Evolutionary conservation across 768 basidiomycete genomes (phyloP).

Genomic region (Xerocomellus chrysenteron): DNA sequence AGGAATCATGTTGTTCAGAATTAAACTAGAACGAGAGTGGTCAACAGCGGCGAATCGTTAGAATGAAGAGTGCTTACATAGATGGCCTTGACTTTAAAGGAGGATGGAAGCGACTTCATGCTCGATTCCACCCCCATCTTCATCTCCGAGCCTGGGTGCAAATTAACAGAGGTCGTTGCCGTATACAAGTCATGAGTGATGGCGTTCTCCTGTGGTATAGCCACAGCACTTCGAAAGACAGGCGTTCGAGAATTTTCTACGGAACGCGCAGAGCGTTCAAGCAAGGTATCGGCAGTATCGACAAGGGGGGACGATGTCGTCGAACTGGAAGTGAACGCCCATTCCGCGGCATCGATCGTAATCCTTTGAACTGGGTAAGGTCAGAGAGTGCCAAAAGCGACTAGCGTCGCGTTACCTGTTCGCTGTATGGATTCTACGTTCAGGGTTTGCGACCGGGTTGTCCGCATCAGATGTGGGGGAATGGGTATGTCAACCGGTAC

Average conservation of each 20-base stretch:
- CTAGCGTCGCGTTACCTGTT: background rate
- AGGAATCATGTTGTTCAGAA: too few species aligned
- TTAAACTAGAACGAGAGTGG: background rate
- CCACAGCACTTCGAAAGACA: background rate
- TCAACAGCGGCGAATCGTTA: background rate
- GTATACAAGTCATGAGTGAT: conserved; percentile 15
- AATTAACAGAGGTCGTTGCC: conserved; percentile 1
- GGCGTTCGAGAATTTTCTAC: background rate
- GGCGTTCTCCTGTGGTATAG: background rate
- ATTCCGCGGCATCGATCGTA: background rate
- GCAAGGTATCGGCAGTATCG: background rate
- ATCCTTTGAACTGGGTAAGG: conserved; percentile 4
- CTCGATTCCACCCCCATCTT: conserved; percentile 3
- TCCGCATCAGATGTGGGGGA: too few species aligned
- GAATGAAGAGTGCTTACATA: background rate
- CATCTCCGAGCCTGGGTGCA: conserved; percentile 2
- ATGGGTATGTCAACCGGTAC: too few species aligned
- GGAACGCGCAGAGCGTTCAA: background rate
- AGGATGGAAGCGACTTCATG: conserved; percentile 7
- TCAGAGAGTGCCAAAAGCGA: background rate
- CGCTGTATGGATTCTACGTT: conserved; percentile 6
- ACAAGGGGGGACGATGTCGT: background rate
- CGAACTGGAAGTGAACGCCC: background rate
- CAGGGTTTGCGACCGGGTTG: background rate
- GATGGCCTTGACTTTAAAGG: conserved; percentile 8